A percentile compares a stretch with the other conserved stretches of the same genome.
Evolutionary conservation across 257 asterid species (phyloP).

Genomic region (Solanum sejunctum): DNA sequence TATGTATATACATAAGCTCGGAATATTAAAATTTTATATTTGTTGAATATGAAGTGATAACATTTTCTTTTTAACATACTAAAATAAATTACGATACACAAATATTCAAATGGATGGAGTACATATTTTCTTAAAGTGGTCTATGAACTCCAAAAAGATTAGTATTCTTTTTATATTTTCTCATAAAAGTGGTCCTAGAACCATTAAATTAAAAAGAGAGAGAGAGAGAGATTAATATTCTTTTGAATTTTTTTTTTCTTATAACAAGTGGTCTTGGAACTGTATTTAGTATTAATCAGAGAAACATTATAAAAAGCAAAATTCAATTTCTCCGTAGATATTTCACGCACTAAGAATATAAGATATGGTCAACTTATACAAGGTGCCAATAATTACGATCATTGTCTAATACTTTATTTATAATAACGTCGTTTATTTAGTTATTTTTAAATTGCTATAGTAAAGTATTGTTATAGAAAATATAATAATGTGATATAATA

Average conservation of each 20-base stretch:
- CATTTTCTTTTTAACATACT: not conserved
- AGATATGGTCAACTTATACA: constrained; percentile 12
- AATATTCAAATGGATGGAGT: not conserved
- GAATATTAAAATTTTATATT: too few relatives aligned
- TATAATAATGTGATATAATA: too few relatives aligned
- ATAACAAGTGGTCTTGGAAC: not conserved
- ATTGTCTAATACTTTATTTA: not conserved
- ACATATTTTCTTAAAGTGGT: not conserved
- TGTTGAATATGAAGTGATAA: not conserved
- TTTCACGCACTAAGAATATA: not conserved
- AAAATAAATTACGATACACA: not conserved
- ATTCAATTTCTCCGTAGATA: not conserved
- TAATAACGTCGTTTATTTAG: not conserved
- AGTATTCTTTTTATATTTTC: not conserved
- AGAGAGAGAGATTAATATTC: not conserved
- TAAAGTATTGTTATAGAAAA: too few relatives aligned
- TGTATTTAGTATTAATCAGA: not conserved
- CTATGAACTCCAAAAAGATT: not conserved
- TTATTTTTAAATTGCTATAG: not conserved
- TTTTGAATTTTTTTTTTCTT: not conserved
- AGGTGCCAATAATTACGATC: constrained; percentile 24
- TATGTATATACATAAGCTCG: too few relatives aligned
- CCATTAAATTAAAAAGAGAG: too few relatives aligned
- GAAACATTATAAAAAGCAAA: not conserved
- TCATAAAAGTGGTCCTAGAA: not conserved